Percentiles rank a stretch among this genome's conserved stretches.
These are phyloP conservation scores for Xylaria sp. DNA, from an alignment of 2,329 filamentous ascomycete species.

Conservation along the genomic window DNA sequence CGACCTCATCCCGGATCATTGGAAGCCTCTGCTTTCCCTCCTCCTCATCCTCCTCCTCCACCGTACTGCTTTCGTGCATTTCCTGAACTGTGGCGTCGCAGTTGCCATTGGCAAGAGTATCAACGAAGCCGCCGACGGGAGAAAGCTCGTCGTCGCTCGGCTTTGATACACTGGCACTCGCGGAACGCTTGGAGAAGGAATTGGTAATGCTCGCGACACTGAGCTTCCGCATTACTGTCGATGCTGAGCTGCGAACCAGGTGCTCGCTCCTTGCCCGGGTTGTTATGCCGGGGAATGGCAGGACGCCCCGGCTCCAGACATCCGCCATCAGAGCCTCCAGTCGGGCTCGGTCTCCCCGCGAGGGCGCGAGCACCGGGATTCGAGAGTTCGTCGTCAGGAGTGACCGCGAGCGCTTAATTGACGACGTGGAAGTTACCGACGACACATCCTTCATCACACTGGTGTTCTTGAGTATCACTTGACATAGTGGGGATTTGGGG, in stretches of 20 bases:
- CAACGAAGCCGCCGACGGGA: conserved; percentile 26
- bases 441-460: conserved; percentile 64
- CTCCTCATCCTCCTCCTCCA: conserved; percentile 18
- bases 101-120: conserved; percentile 28
- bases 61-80: conserved; percentile 13
- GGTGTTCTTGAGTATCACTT: conserved; percentile 87
- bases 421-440: conserved; percentile 46
- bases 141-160: conserved; percentile 35
- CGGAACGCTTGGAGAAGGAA: conserved; percentile 73
- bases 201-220: conserved; percentile 79
- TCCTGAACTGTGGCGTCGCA: conserved; percentile 22
- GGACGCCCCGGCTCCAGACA: conserved; percentile 78
- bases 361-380: conserved; percentile 72
- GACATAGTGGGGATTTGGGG: conserved; percentile 66
- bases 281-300: conserved; percentile 84
- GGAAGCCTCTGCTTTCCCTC: conserved; percentile 31
- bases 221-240: conserved; percentile 84
- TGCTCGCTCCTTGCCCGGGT: conserved; percentile 67
- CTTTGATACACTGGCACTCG: conserved; percentile 49
- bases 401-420: conserved; percentile 78
- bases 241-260: conserved; percentile 76
- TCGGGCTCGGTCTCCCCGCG: conserved; percentile 74
- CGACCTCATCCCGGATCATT: conserved; percentile 36
- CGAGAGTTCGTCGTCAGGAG: conserved; percentile 68
- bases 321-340: conserved; percentile 75